phyloP scores from a whole-genome alignment of 192 early-diverging fungal genomes.

The Gamsiella multidivaricata region DNA sequence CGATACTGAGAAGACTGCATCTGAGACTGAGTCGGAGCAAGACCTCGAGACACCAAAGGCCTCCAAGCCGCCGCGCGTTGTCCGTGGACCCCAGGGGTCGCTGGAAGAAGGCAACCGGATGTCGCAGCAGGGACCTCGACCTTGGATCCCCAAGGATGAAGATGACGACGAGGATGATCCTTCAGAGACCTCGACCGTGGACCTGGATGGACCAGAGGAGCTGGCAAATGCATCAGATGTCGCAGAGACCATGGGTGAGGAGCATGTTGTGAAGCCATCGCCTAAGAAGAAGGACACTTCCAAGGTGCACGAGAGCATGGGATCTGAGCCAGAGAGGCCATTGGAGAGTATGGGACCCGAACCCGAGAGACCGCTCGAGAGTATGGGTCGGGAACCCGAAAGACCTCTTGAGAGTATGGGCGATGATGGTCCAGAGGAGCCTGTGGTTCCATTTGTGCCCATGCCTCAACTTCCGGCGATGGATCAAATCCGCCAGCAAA shows the following conservation, averaged over 20 bases:
- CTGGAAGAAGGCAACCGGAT: conserved; percentile 16
- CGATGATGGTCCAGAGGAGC: conserved; percentile 30
- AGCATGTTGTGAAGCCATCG: background rate
- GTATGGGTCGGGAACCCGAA: conserved; percentile 49
- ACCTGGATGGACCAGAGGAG: conserved; percentile 33
- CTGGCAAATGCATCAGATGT: conserved; percentile 15
- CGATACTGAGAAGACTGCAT: conserved; percentile 7
- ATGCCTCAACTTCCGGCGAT: conserved; percentile 46
- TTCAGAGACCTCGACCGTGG: conserved; percentile 1
- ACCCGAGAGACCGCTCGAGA: conserved; percentile 37
- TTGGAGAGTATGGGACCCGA: conserved; percentile 52
- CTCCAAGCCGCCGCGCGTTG: conserved; percentile 23
- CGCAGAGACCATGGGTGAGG: conserved; percentile 42
- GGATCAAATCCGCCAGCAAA: conserved; percentile 44
- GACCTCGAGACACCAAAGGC: conserved; percentile 39
- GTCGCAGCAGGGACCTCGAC: conserved; percentile 49
- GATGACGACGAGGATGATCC: background rate
- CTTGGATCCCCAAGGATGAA: conserved; percentile 28
- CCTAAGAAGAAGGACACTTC: conserved; percentile 1
- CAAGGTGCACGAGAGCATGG: conserved; percentile 25
- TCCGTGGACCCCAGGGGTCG: conserved; percentile 26
- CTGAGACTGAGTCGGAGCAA: conserved; percentile 27
- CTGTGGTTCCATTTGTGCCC: conserved; percentile 15
- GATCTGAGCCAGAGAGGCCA: conserved; percentile 35
- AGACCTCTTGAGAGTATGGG: conserved; percentile 44